Conservation (phyloP, 2,329 filamentous ascomycete species). For the Trichoderma lentiforme region DNA sequence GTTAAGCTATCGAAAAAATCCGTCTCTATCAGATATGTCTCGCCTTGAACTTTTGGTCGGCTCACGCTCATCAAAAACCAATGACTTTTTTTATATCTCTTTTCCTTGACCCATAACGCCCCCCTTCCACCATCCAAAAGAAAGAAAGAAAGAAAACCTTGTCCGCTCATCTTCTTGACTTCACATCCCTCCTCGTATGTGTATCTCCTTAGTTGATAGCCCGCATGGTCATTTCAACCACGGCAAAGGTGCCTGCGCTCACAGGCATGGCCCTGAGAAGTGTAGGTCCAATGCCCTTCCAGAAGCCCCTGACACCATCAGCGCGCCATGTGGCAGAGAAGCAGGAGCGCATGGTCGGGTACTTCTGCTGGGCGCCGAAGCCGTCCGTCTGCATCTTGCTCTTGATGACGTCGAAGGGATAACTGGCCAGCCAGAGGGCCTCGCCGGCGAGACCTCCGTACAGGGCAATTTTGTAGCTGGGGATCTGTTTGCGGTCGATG, state of each 20-base stretch:
- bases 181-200: neutral
- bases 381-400: slow-evolving; percentile 99
- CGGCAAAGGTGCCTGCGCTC: slow-evolving; percentile 94
- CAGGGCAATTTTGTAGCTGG: slow-evolving; percentile 79
- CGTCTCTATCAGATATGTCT: slow-evolving; percentile 4
- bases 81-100: neutral
- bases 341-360: slow-evolving; percentile 81
- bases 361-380: slow-evolving; percentile 69
- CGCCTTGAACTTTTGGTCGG: neutral
- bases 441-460: slow-evolving; percentile 95
- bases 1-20: neutral
- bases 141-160: neutral
- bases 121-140: neutral
- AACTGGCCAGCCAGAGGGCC: slow-evolving; percentile 87
- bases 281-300: slow-evolving; percentile 90
- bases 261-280: slow-evolving; percentile 95
- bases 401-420: slow-evolving; percentile 97
- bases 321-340: slow-evolving; percentile 76
- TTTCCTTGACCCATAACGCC: slow-evolving; percentile 10
- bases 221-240: slow-evolving; percentile 66
- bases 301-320: slow-evolving; percentile 82
- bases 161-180: neutral
- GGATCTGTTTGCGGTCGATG: slow-evolving; percentile 71
- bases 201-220: slow-evolving; percentile 46
- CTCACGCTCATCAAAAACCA: neutral